These are phyloP conservation scores for Claviceps capensis DNA, from an alignment of 2,329 filamentous ascomycete genomes.

Conservation along the genomic window DNA sequence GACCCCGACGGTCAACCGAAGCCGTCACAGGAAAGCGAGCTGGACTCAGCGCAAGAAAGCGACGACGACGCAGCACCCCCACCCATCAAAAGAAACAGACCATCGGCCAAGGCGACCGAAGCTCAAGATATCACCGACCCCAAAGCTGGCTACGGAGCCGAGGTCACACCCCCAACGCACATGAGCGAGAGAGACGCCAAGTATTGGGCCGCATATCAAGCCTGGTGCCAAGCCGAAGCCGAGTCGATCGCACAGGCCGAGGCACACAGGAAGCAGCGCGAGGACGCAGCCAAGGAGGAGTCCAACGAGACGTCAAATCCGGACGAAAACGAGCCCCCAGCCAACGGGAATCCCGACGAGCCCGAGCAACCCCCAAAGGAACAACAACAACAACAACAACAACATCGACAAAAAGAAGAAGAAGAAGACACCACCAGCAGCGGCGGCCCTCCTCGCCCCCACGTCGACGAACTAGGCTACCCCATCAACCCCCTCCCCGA, in stretches of 20 bases:
- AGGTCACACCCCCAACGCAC: no score
- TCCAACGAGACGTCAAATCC: constrained; percentile 4
- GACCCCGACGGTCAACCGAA: constrained; percentile 17
- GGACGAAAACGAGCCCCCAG: no score
- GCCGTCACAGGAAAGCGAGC: background rate
- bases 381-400: background rate
- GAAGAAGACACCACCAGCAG: constrained; percentile 14
- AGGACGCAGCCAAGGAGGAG: constrained; percentile 3
- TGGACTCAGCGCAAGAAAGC: constrained; percentile 12
- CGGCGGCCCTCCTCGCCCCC: constrained; percentile 30
- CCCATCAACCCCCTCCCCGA: constrained; percentile 56
- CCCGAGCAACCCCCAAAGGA: constrained; percentile 13
- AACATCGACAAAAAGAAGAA: background rate
- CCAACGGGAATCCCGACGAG: no score
- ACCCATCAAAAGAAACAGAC: constrained; percentile 54
- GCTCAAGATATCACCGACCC: background rate
- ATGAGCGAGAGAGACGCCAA: no score
- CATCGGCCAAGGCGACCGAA: constrained; percentile 18
- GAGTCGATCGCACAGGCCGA: no score
- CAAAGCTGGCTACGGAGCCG: no score
- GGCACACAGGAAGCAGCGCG: background rate
- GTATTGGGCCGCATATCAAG: no score
- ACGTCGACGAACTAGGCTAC: constrained; percentile 80
- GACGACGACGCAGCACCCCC: constrained; percentile 67
- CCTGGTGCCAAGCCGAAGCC: no score